Evolutionary conservation across 129 eudicot species (phyloP), one percentile per base, ranked within the genome.

Genomic region (Smallanthus sonchifolius): DNA sequence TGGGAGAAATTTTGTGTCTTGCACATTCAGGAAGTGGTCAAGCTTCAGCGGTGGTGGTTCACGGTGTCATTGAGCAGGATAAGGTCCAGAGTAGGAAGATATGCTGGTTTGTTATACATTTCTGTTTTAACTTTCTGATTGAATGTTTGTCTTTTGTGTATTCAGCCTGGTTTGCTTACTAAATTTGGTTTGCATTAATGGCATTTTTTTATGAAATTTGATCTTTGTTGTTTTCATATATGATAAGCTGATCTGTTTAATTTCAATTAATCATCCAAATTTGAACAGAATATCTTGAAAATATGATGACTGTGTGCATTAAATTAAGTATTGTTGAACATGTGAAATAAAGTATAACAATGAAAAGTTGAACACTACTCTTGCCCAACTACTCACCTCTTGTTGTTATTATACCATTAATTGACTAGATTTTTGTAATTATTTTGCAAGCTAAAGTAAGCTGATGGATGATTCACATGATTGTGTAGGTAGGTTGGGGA

Each of bases 11-110:
- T 28, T 56, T 24, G 36, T 56, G 63, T 56, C 63, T 8, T 56
- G 63, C n/a, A 30, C 63, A 24, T 56, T 24, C n/a, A 56, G n/a
- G 63, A 56, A 56, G 63, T 56, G 63, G 63, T 56, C 63, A 56
- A 56, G 63, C 63, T 56, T 56, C 63, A 52, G 60, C 13, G 63
- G 89, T 75, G 83, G 86, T 73, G 83, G 86, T 73, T 85, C 87
- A 0, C 66, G 86, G 66, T 61, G 35, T 62, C 77, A 49, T 5
- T 78, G 57, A 62, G 56, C 34, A 65, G 55, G 54, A 38, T 8
- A 11, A 34, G 78, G 64, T 8, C 14, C 14, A 15, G 35, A 75
- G 72, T 48, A 64, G 42, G 40, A 24, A 9, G 10, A 56, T 56
- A 8, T 56, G 36, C 63, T 56, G 63, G 63, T 56, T 56, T 56